Conservation (phyloP, 2,329 filamentous ascomycete genomes). For the Cylindrodendrum hubeiense region DNA sequence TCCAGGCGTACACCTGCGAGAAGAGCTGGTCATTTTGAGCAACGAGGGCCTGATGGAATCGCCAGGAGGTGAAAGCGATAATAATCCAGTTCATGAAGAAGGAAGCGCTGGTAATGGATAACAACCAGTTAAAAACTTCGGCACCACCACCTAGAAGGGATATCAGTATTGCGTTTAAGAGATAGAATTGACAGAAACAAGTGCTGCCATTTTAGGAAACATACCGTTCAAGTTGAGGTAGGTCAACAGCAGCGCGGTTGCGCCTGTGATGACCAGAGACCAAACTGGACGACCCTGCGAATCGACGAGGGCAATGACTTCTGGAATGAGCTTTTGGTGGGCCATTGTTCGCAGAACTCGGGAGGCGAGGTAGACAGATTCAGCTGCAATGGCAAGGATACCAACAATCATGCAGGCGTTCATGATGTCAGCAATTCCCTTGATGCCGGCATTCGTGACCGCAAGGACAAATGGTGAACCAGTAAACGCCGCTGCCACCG, state of each 20-base stretch:
- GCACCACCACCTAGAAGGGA: constrained; percentile 14
- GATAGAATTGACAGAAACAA: rapidly evolving
- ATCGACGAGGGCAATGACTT: constrained; percentile 9
- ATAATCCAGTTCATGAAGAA: constrained; percentile 38
- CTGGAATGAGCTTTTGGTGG: constrained; percentile 13
- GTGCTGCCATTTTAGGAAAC: not conserved
- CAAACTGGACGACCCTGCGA: constrained; percentile 23
- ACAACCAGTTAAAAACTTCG: constrained; percentile 31
- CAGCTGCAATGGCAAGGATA: constrained; percentile 29
- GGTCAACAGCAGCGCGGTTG: not conserved
- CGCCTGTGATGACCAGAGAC: constrained; percentile 20
- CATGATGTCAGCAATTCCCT: constrained; percentile 28
- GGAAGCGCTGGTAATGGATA: constrained; percentile 35
- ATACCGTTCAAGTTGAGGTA: constrained; percentile 21
- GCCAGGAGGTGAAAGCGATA: constrained; percentile 31
- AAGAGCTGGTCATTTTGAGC: constrained; percentile 32
- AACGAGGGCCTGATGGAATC: constrained; percentile 30
- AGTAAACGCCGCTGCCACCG: constrained; percentile 25
- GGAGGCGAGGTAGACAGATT: constrained; percentile 20
- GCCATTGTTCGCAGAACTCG: constrained; percentile 22
- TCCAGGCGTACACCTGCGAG: constrained; percentile 31
- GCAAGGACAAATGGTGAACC: constrained; percentile 37
- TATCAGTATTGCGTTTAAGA: not conserved
- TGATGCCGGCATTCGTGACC: constrained; percentile 19
- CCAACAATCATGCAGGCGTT: constrained; percentile 39